phyloP scores from a whole-genome alignment of 352 stramenopile genomes.

The Stephanocyclus meneghinianus region DNA sequence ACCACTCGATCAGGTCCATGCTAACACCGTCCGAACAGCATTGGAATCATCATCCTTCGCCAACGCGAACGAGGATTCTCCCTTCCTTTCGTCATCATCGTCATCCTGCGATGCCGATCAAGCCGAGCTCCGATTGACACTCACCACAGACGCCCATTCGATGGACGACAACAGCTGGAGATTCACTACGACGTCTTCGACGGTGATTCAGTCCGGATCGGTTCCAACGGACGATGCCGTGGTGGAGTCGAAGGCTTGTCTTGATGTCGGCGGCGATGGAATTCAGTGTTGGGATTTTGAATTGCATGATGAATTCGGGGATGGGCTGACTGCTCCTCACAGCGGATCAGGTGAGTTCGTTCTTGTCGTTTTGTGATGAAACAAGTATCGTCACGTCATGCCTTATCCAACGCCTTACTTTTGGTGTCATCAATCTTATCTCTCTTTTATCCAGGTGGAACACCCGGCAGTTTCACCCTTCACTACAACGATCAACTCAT shows the following conservation, averaged over 20 bases:
- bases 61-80: neutral
- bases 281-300: slow-evolving; percentile 23
- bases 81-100: neutral
- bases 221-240: slow-evolving; percentile 7
- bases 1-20: no score
- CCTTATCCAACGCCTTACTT: no score
- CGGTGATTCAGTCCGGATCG: neutral
- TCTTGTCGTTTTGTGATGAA: no score
- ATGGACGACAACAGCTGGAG: slow-evolving; percentile 28
- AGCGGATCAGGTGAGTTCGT: neutral
- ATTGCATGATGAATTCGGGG: slow-evolving; percentile 25
- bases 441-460: neutral
- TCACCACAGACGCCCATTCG: slow-evolving; percentile 26
- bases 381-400: no score
- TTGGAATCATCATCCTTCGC: neutral
- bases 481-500: slow-evolving; percentile 8
- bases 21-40: no score
- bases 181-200: neutral
- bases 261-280: neutral
- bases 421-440: neutral
- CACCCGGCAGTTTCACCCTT: slow-evolving; percentile 19
- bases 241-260: neutral
- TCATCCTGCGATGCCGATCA: slow-evolving; percentile 12
- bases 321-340: slow-evolving; percentile 24
- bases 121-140: slow-evolving; percentile 11